A percentile compares a stretch with the other conserved stretches of the same genome.
These are phyloP conservation scores for Ceratobasidium sp. DNA, from an alignment of 1,284 basidiomycete genomes.

Conservation along the genomic window DNA sequence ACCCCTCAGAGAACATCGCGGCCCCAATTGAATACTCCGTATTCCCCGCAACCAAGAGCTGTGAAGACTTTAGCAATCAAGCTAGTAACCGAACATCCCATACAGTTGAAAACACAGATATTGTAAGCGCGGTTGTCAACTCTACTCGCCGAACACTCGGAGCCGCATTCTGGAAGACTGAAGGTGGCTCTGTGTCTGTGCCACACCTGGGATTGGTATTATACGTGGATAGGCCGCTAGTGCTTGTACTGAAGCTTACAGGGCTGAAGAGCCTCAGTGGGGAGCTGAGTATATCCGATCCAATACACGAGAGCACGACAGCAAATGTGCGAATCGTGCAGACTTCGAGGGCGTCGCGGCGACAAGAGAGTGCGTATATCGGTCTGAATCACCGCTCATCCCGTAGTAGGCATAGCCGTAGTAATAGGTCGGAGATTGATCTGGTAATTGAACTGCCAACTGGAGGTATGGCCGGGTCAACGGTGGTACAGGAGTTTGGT, in stretches of 20 bases:
- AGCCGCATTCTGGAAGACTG: constrained; percentile 30
- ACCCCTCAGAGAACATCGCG: constrained; percentile 55
- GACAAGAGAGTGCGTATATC: background rate
- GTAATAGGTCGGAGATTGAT: background rate
- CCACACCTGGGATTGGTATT: constrained; percentile 26
- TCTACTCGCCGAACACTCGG: constrained; percentile 6
- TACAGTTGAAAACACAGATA: constrained; percentile 22
- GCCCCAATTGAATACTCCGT: constrained; percentile 65
- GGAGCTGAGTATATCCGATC: constrained; percentile 27
- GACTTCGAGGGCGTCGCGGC: background rate
- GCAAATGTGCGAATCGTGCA: constrained; percentile 1
- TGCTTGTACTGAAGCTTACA: constrained; percentile 17
- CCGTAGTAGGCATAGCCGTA: background rate
- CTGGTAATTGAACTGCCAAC: constrained; percentile 12
- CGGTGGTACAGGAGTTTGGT: constrained; percentile 12
- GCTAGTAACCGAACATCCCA: background rate
- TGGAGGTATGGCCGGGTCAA: constrained; percentile 33
- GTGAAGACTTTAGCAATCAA: constrained; percentile 7
- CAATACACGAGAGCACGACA: background rate
- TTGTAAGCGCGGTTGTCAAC: constrained; percentile 34
- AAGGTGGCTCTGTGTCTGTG: background rate
- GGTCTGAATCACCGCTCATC: constrained; percentile 1
- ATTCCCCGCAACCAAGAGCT: constrained; percentile 62
- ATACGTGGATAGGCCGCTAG: constrained; percentile 1
- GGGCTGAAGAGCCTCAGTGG: background rate